Evolutionary conservation across 1,139 yeast genomes (phyloP), one percentile per base, ranked within the genome.

Genomic region (Debaryomyces singareniensis): DNA sequence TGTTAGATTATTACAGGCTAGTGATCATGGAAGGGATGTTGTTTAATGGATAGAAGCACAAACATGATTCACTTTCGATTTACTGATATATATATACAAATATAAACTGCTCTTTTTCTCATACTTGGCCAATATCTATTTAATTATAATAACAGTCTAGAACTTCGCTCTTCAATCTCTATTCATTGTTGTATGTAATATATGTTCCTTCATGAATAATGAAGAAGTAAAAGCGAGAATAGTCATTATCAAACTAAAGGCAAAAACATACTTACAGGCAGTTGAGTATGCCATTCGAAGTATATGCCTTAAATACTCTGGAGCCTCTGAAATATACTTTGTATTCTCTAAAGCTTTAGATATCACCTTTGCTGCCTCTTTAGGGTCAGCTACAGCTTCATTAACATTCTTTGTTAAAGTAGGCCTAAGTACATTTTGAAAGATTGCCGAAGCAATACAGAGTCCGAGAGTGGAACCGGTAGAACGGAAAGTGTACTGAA

Each of bases 391-490:
- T 7, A 64, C 50, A 7, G 59, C 37, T 5, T 40, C 35, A 13
- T 51, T 48, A 14, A 61, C 44, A 10, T 39, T 44, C 2, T 21
- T 28, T 3, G 38, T 35, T 33, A 62, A 44, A 14, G 42, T 34
- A 7, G 24, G 29, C 14, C 43, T 41, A 28, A 55, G 44, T 10
- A 23, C 11, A 20, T 65, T 65, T 39, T 71, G 74, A 55, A 81
- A 80, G 16, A 79, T 62, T 2, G 87, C 79, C 5, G 81, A 72
- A 0, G 83, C 81, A 23, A 78, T 49, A 1, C 89, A 65, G 4
- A 81, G 84, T 13, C 89, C 89, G 29, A 78, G 51, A 0, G 87
- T 78, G 2, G 85, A 77, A 0, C 89, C 91, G 4, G 82, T 74
- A 2, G 87, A 77, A 42, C 89, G 62, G 56, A 78, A 80, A 3